A percentile compares a stretch with the other conserved stretches of the same genome.
Conservation (phyloP, 257 asterid genomes). For the Solanum tarapatanum region DNA sequence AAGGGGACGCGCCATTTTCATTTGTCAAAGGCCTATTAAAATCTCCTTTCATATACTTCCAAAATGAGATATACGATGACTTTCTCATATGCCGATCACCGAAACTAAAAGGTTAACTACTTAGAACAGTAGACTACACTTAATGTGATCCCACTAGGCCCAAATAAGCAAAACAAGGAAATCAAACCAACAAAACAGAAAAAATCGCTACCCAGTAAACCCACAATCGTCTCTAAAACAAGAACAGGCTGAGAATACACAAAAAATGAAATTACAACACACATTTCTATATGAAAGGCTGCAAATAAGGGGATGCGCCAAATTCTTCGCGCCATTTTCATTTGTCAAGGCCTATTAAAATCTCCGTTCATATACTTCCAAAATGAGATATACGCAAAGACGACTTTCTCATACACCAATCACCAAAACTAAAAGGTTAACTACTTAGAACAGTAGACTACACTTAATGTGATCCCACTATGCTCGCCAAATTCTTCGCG, state of each 20-base stretch:
- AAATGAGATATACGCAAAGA: neutral
- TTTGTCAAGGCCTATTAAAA: neutral
- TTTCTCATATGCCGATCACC: neutral
- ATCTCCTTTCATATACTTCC: neutral
- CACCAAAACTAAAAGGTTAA: neutral
- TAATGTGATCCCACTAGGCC: neutral
- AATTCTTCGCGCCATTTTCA: neutral
- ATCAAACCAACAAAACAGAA: neutral
- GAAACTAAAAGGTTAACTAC: neutral
- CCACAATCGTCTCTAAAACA: neutral
- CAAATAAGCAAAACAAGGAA: neutral
- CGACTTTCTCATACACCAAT: neutral
- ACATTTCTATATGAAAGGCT: neutral
- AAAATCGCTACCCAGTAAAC: neutral
- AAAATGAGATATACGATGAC: neutral
- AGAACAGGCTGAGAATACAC: neutral
- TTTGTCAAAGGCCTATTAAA: neutral
- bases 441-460: neutral
- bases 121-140: neutral
- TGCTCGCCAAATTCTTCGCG: neutral
- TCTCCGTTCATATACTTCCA: neutral
- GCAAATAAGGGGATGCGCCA: neutral
- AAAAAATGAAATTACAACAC: neutral
- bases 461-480: neutral
- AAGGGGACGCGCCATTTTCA: neutral